A percentile compares a stretch with the other conserved stretches of the same genome.
These are phyloP conservation scores for Bipolaris gigantea DNA, from an alignment of 2,329 filamentous ascomycete species.

Conservation along the genomic window DNA sequence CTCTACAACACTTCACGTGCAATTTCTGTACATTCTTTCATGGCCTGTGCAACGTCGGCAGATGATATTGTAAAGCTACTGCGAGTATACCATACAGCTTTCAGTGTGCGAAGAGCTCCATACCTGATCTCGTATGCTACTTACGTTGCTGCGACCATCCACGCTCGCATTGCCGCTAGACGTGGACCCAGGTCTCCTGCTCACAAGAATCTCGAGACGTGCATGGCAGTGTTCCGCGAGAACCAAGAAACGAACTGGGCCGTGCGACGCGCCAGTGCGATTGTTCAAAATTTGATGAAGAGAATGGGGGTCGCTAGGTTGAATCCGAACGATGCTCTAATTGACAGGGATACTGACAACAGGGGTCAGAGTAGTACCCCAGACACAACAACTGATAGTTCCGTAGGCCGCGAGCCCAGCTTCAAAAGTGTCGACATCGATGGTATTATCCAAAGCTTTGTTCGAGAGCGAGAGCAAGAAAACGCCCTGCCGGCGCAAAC, in stretches of 20 bases:
- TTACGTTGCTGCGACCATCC: conserved; percentile 58
- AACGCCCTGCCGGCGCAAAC: background rate
- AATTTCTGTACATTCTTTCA: conserved; percentile 50
- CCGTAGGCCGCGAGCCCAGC: conserved; percentile 20
- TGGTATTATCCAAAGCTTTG: conserved; percentile 49
- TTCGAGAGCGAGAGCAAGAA: conserved; percentile 36
- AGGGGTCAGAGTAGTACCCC: conserved; percentile 8
- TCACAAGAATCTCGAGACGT: conserved; percentile 45
- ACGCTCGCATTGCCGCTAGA: conserved; percentile 54
- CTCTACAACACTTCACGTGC: conserved; percentile 48
- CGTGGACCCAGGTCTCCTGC: conserved; percentile 45
- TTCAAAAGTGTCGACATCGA: conserved; percentile 47
- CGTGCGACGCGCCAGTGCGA: conserved; percentile 50
- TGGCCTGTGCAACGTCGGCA: conserved; percentile 52
- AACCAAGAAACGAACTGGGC: conserved; percentile 57
- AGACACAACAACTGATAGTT: conserved; percentile 9
- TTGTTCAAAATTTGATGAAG: conserved; percentile 53
- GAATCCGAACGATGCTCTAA: conserved; percentile 19
- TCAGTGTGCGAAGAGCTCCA: conserved; percentile 52
- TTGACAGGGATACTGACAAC: conserved; percentile 14
- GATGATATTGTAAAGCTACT: conserved; percentile 51
- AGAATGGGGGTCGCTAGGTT: conserved; percentile 41
- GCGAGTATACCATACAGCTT: conserved; percentile 50
- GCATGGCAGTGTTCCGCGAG: conserved; percentile 52
- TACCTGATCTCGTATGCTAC: conserved; percentile 60